These are phyloP conservation scores for Fusarium sacchari DNA, from an alignment of 2,329 filamentous ascomycete genomes.

Conservation along the genomic window DNA sequence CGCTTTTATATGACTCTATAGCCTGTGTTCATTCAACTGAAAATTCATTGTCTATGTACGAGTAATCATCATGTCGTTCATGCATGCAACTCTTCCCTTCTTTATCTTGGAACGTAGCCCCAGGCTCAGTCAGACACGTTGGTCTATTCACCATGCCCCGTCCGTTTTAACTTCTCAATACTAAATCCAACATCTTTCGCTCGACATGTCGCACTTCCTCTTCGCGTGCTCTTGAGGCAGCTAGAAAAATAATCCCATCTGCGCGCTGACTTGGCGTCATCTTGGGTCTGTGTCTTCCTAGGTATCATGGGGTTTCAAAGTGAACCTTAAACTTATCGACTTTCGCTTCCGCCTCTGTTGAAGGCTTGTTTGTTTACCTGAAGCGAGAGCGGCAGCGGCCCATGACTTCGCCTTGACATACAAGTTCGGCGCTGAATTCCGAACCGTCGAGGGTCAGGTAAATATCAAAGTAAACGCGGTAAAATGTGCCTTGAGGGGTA, in stretches of 20 bases:
- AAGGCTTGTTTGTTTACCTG: slow-evolving; percentile 57
- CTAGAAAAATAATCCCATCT: slow-evolving; percentile 17
- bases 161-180: slow-evolving; percentile 32
- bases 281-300: slow-evolving; percentile 33
- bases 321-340: slow-evolving; percentile 40
- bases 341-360: slow-evolving; percentile 25
- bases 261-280: slow-evolving; percentile 13
- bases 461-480: slow-evolving; percentile 81
- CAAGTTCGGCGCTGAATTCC: slow-evolving; percentile 96
- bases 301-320: slow-evolving; percentile 43
- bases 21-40: slow-evolving; percentile 21
- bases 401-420: slow-evolving; percentile 99
- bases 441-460: slow-evolving; percentile 96
- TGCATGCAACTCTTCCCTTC: slow-evolving; percentile 31
- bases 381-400: slow-evolving; percentile 94
- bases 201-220: slow-evolving; percentile 27
- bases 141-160: slow-evolving; percentile 21
- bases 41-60: slow-evolving; percentile 35
- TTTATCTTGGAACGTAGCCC: slow-evolving; percentile 27
- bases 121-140: slow-evolving; percentile 30
- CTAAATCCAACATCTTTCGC: slow-evolving; percentile 39
- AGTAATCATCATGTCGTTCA: slow-evolving; percentile 38
- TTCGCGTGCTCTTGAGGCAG: slow-evolving; percentile 15
- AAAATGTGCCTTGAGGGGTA: slow-evolving; percentile 95
- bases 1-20: neutral